Evolutionary conservation across 257 asterid species (phyloP).

Genomic region (Penstemon barbatus): DNA sequence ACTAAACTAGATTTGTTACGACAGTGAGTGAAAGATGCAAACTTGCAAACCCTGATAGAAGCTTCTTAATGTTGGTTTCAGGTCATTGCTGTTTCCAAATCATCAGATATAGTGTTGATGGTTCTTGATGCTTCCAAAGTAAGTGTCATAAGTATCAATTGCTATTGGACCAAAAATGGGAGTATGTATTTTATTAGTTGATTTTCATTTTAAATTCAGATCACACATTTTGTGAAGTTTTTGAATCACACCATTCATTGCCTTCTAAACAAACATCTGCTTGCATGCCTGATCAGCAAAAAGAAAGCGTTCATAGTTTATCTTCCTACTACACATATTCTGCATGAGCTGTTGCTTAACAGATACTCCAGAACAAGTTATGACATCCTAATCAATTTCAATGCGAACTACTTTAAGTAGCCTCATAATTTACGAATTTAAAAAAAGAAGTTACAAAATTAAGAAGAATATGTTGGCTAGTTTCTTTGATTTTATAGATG

Average conservation of each 20-base stretch:
- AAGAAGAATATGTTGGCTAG: too few species aligned
- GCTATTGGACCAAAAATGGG: not conserved
- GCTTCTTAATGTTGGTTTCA: conserved; percentile 39
- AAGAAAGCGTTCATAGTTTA: not conserved
- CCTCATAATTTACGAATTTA: too few species aligned
- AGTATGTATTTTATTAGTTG: not conserved
- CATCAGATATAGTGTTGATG: conserved; percentile 94
- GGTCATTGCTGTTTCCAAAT: conserved; percentile 98
- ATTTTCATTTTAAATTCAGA: not conserved
- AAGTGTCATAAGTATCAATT: conserved; percentile 27
- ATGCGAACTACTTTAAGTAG: too few species aligned
- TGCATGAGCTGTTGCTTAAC: too few species aligned
- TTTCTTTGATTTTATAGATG: too few species aligned
- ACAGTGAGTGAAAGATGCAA: conserved; percentile 3
- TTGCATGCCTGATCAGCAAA: not conserved
- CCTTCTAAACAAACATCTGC: not conserved
- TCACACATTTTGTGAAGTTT: not conserved
- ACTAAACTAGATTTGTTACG: conserved; percentile 16
- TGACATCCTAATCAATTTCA: too few species aligned
- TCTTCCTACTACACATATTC: too few species aligned
- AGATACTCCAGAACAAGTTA: too few species aligned
- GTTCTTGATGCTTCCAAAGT: conserved; percentile 74
- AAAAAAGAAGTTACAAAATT: too few species aligned
- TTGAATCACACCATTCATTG: not conserved
- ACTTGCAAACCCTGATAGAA: conserved; percentile 18